phyloP scores from a whole-genome alignment of 2,329 filamentous ascomycete species.

The Epichloe gansuensis region DNA sequence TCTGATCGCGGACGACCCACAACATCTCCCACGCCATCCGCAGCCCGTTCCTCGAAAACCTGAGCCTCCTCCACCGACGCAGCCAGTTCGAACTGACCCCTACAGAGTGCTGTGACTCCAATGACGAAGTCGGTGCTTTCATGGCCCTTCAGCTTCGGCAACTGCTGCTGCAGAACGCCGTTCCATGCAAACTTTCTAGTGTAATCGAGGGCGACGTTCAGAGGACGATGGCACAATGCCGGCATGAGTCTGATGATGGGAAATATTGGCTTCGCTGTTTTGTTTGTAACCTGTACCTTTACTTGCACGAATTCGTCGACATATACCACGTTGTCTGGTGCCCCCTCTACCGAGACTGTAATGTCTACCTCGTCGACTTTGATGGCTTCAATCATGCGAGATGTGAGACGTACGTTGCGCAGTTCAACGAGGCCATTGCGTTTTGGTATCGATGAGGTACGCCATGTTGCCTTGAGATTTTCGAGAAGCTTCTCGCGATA shows the following conservation, averaged over 20 bases:
- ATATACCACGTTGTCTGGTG: conserved; percentile 15
- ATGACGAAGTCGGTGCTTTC: conserved; percentile 48
- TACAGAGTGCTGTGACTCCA: conserved; percentile 62
- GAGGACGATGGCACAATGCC: conserved; percentile 58
- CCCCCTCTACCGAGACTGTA: conserved; percentile 29
- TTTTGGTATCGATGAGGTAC: conserved; percentile 34
- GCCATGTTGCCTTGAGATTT: conserved; percentile 59
- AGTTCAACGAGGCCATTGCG: conserved; percentile 62
- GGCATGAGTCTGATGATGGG: conserved; percentile 68
- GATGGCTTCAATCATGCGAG: conserved; percentile 72
- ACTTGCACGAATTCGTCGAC: conserved; percentile 52
- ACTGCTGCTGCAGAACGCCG: conserved; percentile 63
- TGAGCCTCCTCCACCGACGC: conserved; percentile 71
- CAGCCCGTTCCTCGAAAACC: conserved; percentile 20
- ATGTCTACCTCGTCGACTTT: conserved; percentile 67
- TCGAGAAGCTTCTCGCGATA: conserved; percentile 73
- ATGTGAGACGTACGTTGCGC: conserved; percentile 57
- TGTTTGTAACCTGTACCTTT: conserved; percentile 60
- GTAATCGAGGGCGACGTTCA: conserved; percentile 63
- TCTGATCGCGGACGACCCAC: conserved; percentile 31
- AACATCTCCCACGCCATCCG: conserved; percentile 12
- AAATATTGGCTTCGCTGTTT: conserved; percentile 51
- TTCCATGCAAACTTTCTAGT: conserved; percentile 76
- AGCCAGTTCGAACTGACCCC: conserved; percentile 70
- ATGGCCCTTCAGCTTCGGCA: conserved; percentile 50